Conservation (phyloP, 306 rosid species). For the Glycyrrhiza uralensis region DNA sequence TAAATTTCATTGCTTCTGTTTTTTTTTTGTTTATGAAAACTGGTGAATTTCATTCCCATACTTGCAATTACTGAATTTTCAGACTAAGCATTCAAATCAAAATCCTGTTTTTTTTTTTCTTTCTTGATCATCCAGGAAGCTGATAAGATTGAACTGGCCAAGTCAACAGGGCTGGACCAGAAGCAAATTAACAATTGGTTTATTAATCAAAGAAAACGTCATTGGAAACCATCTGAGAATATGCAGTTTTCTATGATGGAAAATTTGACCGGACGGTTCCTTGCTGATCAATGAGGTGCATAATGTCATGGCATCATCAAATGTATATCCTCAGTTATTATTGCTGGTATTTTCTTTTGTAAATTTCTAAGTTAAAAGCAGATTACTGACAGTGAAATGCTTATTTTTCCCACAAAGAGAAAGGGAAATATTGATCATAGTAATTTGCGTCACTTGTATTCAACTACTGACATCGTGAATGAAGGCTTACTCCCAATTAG, state of each 20-base stretch:
- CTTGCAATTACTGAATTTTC: not conserved
- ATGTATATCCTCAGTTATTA: slow-evolving; percentile 29
- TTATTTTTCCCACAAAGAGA: slow-evolving; percentile 23
- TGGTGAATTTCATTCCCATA: not conserved
- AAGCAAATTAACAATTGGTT: slow-evolving; percentile 98
- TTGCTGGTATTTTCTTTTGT: slow-evolving; percentile 37
- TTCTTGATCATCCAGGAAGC: slow-evolving; percentile 53
- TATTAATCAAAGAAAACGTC: slow-evolving; percentile 92
- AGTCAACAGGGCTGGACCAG: slow-evolving; percentile 80
- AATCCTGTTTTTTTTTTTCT: not conserved
- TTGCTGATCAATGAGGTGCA: slow-evolving; percentile 42
- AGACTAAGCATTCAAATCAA: not conserved
- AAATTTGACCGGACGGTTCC: slow-evolving; percentile 50
- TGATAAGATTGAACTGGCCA: slow-evolving; percentile 79
- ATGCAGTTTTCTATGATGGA: slow-evolving; percentile 76
- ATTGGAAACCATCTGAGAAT: slow-evolving; percentile 92
- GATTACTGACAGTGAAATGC: slow-evolving; percentile 30
- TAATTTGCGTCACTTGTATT: slow-evolving; percentile 29
- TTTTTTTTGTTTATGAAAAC: too few species aligned
- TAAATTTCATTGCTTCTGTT: not conserved
- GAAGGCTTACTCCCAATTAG: slow-evolving; percentile 14
- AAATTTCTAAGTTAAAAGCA: slow-evolving; percentile 38
- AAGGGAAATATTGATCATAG: slow-evolving; percentile 26
- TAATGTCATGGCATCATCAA: slow-evolving; percentile 25
- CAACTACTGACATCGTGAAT: slow-evolving; percentile 21